Percentiles rank a stretch among this genome's conserved stretches.
Conservation (phyloP, 768 basidiomycete genomes). For the Leccinellum albellum region DNA sequence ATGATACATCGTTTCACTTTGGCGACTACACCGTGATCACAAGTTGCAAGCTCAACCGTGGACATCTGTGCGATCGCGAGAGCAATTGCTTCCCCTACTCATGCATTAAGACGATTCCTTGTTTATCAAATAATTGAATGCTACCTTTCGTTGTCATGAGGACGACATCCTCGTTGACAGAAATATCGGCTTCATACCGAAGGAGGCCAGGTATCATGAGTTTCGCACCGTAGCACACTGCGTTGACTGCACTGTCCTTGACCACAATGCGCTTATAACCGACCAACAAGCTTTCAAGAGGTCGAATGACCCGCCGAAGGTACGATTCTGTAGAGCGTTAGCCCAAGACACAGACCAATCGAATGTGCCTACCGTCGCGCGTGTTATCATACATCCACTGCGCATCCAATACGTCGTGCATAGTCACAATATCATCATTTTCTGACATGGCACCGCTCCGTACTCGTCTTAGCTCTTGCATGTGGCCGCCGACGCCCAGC, state of each 20-base stretch:
- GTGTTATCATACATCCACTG: conserved; percentile 99
- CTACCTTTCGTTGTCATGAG: conserved; percentile 97
- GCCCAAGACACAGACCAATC: conserved; percentile 4
- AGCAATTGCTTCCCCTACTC: conserved; percentile 84
- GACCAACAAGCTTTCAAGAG: conserved; percentile 88
- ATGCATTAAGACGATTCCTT: conserved; percentile 2
- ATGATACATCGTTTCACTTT: conserved; percentile 99
- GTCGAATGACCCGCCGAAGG: conserved; percentile 90
- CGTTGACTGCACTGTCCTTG: conserved; percentile 98
- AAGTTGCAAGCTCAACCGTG: conserved; percentile 95
- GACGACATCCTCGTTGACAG: conserved; percentile 92
- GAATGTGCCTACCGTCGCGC: conserved; percentile 68
- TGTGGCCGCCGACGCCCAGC: conserved; percentile 97
- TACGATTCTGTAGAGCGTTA: conserved; percentile 71
- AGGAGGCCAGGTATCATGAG: conserved; percentile 99
- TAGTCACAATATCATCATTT: conserved; percentile 97
- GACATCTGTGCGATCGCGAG: conserved; percentile 97
- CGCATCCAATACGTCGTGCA: conserved; percentile 99
- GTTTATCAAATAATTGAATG: neutral
- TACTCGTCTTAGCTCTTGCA: conserved; percentile 96
- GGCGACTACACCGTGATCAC: conserved; percentile 97
- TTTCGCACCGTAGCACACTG: conserved; percentile 98
- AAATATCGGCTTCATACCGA: conserved; percentile 93
- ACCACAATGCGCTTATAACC: conserved; percentile 99
- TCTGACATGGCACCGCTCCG: conserved; percentile 95